Conservation (phyloP, 345 rosid species). For the Citrus unshiu region DNA sequence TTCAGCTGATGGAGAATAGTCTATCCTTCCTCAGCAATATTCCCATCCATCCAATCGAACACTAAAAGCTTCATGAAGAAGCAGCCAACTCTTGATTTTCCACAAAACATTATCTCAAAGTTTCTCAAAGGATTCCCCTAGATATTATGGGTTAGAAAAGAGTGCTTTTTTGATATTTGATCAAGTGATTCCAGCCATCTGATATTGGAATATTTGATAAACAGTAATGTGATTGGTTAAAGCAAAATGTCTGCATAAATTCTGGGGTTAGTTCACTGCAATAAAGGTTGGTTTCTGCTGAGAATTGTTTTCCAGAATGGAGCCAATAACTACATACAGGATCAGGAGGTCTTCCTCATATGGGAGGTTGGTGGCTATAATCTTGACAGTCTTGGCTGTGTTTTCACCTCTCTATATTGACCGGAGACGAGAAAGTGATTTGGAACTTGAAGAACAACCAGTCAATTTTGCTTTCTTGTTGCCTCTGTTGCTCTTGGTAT, state of each 20-base stretch:
- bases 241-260: not conserved
- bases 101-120: not conserved
- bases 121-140: constrained; percentile 31
- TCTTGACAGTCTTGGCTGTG: constrained; percentile 51
- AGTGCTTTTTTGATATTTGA: not conserved
- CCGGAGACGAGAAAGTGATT: constrained; percentile 26
- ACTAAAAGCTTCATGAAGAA: constrained; percentile 20
- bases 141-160: not conserved
- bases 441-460: constrained; percentile 44
- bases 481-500: constrained; percentile 50
- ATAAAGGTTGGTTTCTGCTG: not conserved
- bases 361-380: constrained; percentile 54
- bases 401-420: constrained; percentile 73
- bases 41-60: constrained; percentile 16
- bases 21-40: not conserved
- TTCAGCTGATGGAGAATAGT: constrained; percentile 13
- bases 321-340: constrained; percentile 21
- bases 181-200: not conserved
- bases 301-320: constrained; percentile 30
- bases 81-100: constrained; percentile 1
- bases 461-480: constrained; percentile 34
- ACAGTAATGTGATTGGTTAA: not conserved
- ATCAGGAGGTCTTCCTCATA: constrained; percentile 34
- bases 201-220: not conserved
- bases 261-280: not conserved